These are phyloP conservation scores for Plasmodium relictum DNA, from an alignment of 169 alveolate genomes.

Conservation along the genomic window DNA sequence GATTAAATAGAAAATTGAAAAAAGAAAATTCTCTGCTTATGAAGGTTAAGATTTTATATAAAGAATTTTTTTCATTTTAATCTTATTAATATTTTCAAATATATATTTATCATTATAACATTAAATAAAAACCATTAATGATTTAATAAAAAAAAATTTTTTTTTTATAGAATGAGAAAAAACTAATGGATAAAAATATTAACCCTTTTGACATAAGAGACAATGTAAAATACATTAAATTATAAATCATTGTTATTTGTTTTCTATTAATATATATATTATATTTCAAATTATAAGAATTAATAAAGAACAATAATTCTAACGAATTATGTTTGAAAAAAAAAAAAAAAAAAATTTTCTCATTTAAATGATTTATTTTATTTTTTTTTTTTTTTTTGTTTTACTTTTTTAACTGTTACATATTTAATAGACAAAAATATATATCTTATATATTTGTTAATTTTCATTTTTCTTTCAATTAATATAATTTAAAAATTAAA, in stretches of 20 bases:
- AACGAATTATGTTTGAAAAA: too few relatives aligned
- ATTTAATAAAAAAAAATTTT: neutral
- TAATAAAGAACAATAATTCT: too few relatives aligned
- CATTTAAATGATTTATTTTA: too few relatives aligned
- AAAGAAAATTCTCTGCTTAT: constrained; percentile 80
- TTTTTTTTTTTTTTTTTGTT: too few relatives aligned
- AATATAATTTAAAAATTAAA: neutral
- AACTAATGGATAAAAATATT: constrained; percentile 57
- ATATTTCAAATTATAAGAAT: too few relatives aligned
- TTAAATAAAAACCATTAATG: neutral
- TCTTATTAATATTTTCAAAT: neutral
- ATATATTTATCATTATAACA: neutral
- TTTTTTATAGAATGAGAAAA: constrained; percentile 55
- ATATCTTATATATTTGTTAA: neutral
- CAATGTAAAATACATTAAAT: constrained; percentile 63
- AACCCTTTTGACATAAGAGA: constrained; percentile 77
- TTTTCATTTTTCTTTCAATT: neutral
- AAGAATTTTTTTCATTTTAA: neutral
- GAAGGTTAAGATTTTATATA: constrained; percentile 36
- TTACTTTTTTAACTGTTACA: too few relatives aligned
- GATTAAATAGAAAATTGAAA: constrained; percentile 85
- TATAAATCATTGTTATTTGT: neutral
- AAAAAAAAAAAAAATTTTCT: too few relatives aligned
- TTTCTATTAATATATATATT: too few relatives aligned
- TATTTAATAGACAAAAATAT: neutral